A percentile compares a stretch with the other conserved stretches of the same genome.
phyloP scores from a whole-genome alignment of 2,329 filamentous ascomycete species.

The Onygenales sp. region DNA sequence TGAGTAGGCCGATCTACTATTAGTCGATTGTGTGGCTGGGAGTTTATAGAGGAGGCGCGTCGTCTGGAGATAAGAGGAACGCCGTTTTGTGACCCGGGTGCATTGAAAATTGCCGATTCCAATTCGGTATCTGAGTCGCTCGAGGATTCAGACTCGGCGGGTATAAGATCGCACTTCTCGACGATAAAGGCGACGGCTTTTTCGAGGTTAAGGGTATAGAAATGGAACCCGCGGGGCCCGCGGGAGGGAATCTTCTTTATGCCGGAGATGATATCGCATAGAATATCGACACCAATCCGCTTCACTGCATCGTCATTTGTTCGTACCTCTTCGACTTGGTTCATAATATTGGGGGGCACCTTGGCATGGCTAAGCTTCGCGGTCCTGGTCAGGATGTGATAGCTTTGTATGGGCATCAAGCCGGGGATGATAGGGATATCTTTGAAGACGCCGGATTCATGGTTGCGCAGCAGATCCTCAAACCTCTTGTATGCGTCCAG shows the following conservation, averaged over 20 bases:
- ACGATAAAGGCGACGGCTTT: constrained; percentile 92
- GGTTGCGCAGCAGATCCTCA: constrained; percentile 64
- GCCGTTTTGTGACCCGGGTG: constrained; percentile 18
- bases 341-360: constrained; percentile 62
- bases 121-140: constrained; percentile 37
- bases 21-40: constrained; percentile 76
- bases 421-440: constrained; percentile 85
- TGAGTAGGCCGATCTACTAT: constrained; percentile 57
- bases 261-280: constrained; percentile 73
- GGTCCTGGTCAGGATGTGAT: constrained; percentile 87
- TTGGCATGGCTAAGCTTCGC: constrained; percentile 89
- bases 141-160: constrained; percentile 30
- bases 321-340: constrained; percentile 44
- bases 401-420: constrained; percentile 95
- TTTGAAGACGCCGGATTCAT: constrained; percentile 78
- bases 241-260: constrained; percentile 56
- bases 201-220: constrained; percentile 93
- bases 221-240: constrained; percentile 76
- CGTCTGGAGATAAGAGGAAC: constrained; percentile 35
- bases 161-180: constrained; percentile 76
- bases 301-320: constrained; percentile 41
- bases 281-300: constrained; percentile 47
- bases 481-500: constrained; percentile 71
- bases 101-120: constrained; percentile 34
- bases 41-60: constrained; percentile 69